A percentile compares a stretch with the other conserved stretches of the same genome.
Evolutionary conservation across 441 rosid genomes (phyloP).

Genomic region (Hypseocharis bilobata): DNA sequence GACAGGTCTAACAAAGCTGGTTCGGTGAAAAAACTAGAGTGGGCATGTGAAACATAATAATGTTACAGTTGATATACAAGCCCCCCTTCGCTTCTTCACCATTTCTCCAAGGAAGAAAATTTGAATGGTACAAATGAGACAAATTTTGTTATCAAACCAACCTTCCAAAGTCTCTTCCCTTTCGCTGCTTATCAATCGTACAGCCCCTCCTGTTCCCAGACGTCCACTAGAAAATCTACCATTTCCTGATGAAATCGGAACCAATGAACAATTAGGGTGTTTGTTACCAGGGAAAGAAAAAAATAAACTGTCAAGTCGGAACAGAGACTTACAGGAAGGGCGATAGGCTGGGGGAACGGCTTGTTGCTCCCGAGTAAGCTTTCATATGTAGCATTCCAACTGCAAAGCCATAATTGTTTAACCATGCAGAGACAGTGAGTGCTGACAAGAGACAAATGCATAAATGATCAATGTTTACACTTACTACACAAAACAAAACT

Average conservation of each 20-base stretch:
- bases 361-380: slow-evolving; percentile 59
- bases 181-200: slow-evolving; percentile 40
- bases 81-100: slow-evolving; percentile 15
- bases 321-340: slow-evolving; percentile 45
- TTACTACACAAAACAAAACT: not conserved
- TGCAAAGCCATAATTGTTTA: slow-evolving; percentile 46
- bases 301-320: not conserved
- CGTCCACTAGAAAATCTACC: slow-evolving; percentile 82
- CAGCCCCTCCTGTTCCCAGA: slow-evolving; percentile 86
- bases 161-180: slow-evolving; percentile 13
- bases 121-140: slow-evolving; percentile 15
- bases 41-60: slow-evolving; percentile 20
- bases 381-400: slow-evolving; percentile 54
- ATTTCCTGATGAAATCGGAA: slow-evolving; percentile 50
- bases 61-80: slow-evolving; percentile 23
- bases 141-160: slow-evolving; percentile 18
- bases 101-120: slow-evolving; percentile 17
- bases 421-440: slow-evolving; percentile 31
- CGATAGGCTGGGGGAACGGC: slow-evolving; percentile 48
- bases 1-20: too few species aligned
- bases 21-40: slow-evolving; percentile 1
- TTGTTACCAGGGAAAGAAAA: not conserved
- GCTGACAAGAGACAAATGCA: slow-evolving; percentile 29
- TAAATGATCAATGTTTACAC: slow-evolving; percentile 17
- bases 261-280: not conserved